These are phyloP conservation scores for Fermentozyma sake DNA, from an alignment of 1,139 yeast genomes.

Conservation along the genomic window DNA sequence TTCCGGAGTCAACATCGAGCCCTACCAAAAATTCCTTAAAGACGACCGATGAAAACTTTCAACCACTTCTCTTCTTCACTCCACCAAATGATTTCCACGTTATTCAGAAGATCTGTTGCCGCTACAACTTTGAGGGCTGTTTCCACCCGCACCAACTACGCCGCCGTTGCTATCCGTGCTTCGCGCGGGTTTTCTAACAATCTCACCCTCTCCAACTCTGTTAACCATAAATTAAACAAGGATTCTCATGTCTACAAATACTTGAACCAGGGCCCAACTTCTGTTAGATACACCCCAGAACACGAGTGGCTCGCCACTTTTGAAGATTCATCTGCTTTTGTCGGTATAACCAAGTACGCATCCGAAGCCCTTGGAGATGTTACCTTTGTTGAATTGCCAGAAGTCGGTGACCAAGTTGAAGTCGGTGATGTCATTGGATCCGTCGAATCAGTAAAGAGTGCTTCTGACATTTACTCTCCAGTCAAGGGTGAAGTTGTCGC, in stretches of 20 bases:
- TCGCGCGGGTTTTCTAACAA: constrained; percentile 12
- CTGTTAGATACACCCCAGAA: constrained; percentile 73
- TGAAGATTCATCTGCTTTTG: constrained; percentile 73
- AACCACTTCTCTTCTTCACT: too few species aligned
- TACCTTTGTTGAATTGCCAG: constrained; percentile 88
- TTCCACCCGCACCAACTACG: constrained; percentile 1
- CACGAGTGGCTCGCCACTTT: constrained; percentile 96
- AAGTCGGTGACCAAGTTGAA: constrained; percentile 59
- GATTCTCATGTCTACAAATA: constrained; percentile 51
- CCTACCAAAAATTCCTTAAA: too few species aligned
- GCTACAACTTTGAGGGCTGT: too few species aligned
- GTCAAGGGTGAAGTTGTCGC: constrained; percentile 74
- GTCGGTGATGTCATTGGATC: constrained; percentile 86
- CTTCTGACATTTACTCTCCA: constrained; percentile 90
- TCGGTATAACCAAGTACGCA: constrained; percentile 94
- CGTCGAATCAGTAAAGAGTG: constrained; percentile 92
- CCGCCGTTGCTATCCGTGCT: constrained; percentile 1
- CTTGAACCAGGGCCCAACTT: constrained; percentile 43
- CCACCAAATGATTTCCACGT: too few species aligned
- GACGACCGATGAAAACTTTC: too few species aligned
- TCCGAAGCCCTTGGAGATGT: constrained; percentile 98
- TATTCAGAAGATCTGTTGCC: constrained; percentile 1
- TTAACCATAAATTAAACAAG: constrained; percentile 46
- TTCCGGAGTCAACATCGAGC: too few species aligned
- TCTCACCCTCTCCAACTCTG: constrained; percentile 27